These are phyloP conservation scores for Heliamphora exappendiculata DNA, from an alignment of 148 eudicot genomes.

Conservation along the genomic window DNA sequence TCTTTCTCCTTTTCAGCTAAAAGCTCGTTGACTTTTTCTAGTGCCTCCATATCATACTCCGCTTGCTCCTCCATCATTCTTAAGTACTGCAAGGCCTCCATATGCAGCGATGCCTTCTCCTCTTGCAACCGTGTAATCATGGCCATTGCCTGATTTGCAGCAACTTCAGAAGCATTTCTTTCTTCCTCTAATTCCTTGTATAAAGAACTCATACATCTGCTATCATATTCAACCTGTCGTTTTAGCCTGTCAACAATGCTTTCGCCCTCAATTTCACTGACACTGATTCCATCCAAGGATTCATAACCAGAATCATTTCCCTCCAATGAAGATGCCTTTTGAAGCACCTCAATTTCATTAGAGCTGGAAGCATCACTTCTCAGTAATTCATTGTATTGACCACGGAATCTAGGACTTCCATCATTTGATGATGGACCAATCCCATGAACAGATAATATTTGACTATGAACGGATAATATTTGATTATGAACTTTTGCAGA, in stretches of 20 bases:
- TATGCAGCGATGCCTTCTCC: conserved; percentile 66
- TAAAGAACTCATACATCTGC: conserved; percentile 29
- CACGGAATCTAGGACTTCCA: conserved; percentile 11
- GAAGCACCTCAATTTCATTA: conserved; percentile 11
- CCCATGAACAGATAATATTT: not conserved
- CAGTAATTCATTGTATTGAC: conserved; percentile 20
- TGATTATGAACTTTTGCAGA: conserved; percentile 14
- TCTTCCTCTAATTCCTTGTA: conserved; percentile 68
- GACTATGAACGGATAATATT: conserved; percentile 5
- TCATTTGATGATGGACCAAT: not conserved
- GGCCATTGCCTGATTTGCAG: conserved; percentile 75
- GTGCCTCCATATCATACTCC: conserved; percentile 61
- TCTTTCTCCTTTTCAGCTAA: conserved; percentile 67
- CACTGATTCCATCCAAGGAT: conserved; percentile 33
- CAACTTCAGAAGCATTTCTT: conserved; percentile 60
- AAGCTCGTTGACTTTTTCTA: conserved; percentile 58
- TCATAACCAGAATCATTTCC: conserved; percentile 32
- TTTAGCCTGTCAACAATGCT: conserved; percentile 33
- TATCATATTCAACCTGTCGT: conserved; percentile 40
- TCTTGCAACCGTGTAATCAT: conserved; percentile 86
- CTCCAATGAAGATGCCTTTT: conserved; percentile 24
- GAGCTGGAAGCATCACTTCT: conserved; percentile 22
- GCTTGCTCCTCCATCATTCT: conserved; percentile 92
- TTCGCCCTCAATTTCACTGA: conserved; percentile 44
- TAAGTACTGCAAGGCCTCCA: conserved; percentile 77